Base-by-base conservation (phyloP, 2,329 filamentous ascomycete genomes). In the Penicillium sp. region DNA sequence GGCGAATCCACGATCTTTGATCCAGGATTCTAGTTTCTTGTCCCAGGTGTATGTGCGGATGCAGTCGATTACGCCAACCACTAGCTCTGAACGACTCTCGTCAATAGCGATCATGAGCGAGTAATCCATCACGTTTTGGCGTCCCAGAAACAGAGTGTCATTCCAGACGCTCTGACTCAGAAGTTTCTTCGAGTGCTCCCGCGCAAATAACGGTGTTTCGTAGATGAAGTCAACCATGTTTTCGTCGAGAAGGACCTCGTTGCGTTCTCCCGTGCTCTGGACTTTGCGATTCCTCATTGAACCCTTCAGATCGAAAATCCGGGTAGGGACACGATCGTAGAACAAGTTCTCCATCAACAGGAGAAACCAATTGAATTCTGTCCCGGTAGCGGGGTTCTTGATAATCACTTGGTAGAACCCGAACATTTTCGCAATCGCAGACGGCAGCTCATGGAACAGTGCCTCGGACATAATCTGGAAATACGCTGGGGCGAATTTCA, bases 221-320 rank as follows among this genome's bases (percentile, higher is more conserved):
- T 95, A 98, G 56, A 98, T 97, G 66, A 95, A 97, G 67, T 98
- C 94, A 9, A 98, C 93, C 79, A 98, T 93, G 70, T 98, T 98
- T 65, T 98, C 94, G 64, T 98, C 93, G 1, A 98, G 78, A 3
- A 98, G 79, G 3, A 98, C 93, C 69, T 98, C 93, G 59, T 97
- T 93, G 57, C 91, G 87, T 70, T 97, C 88, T 45, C 93, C 94
- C 0, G 93, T 98, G 26, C 85, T 88, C 64, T 97, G 85, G 40
- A 97, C 95, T 67, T 95, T 96, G 62, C 93, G 88, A 70, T 98
- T 98, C 40, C 93, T 84, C 93, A 98, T 98, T 8, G 88, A 95
- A 2, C 93, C 93, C 67, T 98, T 98, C 53, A 98, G 80, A 65
- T 98, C 93, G 65, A 98, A 93, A 41, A 90, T 90, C 35, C 93